Conservation (phyloP, 371 early-diverging fungal species). For the Catenaria anguillulae region DNA sequence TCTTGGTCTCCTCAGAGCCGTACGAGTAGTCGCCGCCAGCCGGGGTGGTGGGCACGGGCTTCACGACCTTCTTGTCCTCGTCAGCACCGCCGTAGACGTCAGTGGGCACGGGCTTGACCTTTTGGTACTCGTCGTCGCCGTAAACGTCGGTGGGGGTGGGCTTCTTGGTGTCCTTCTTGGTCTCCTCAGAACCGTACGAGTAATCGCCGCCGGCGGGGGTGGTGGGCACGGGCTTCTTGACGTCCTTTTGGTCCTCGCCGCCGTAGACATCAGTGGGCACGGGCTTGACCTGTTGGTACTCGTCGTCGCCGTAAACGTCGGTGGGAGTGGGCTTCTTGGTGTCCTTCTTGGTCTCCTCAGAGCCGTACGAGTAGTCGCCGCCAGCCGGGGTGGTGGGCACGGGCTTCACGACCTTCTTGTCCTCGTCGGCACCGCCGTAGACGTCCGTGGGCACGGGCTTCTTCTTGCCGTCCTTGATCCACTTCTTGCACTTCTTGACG, state of each 20-base stretch:
- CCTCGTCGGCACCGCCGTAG: background rate
- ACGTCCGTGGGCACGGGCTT: background rate
- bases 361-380: background rate
- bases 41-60: too few species aligned
- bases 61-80: background rate
- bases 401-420: background rate
- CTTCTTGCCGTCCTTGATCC: constrained; percentile 5
- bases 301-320: background rate
- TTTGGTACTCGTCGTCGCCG: background rate
- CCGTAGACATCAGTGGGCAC: background rate
- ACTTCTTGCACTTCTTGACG: constrained; percentile 2
- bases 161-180: background rate
- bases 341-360: background rate
- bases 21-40: background rate
- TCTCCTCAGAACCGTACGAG: background rate
- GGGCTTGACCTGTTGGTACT: constrained; percentile 9
- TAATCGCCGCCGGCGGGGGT: background rate
- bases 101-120: background rate
- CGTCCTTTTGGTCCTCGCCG: background rate
- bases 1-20: background rate
- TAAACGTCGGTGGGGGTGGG: background rate
- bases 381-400: too few species aligned
- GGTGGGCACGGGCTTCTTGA: background rate
- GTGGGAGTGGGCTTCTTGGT: background rate
- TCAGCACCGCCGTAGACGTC: background rate